Base-by-base conservation (phyloP, 2,329 filamentous ascomycete species). In the Neoascochyta sp. region DNA sequence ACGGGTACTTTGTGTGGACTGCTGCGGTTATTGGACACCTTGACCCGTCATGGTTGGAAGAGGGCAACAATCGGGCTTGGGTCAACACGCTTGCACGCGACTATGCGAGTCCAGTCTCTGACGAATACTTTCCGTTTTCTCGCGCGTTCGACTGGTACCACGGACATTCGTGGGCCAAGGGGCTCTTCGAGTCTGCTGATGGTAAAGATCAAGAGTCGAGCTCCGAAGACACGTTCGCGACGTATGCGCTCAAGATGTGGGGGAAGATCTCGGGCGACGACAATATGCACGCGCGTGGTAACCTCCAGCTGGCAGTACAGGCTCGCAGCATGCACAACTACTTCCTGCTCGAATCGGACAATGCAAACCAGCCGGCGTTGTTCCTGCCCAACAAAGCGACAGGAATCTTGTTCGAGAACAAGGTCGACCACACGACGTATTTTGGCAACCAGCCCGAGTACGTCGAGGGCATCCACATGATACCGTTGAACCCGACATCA, bases 241-340 rank as follows among this genome's bases (percentile, higher is more conserved):
- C 81, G 2, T 95, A 94, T 61, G 87, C 83, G 0, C 65, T 95
- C 54, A 95, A 95, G 70, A 87, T 96, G 81, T 96, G 92, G 92
- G 92, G 90, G 3, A 73, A 73, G 16, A 81, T 84, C 5, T 80
- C 73, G 36, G 80, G 82, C 15, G 82, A 96, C 64, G 63, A 67
- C 4, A 81, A 83, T 51, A 81, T 95, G 75, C 86, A 92, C 57
- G 83, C 83, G 17, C 75, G 87, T 43, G 58, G 84, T 7, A 90
- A 92, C 50, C 66, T 98, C 29, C 89, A 93, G 74, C 76, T 96
- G 15, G 78, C 84, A 0, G 71, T 96, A 25, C 76, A 89, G 44
- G 72, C 80, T 3, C 79, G 90, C 21, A 79, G 79, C 24, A 66
- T 96, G 19, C 75, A 77, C 35, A 75, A 80, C 41, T 96, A 96